Evolutionary conservation across 2,329 filamentous ascomycete genomes (phyloP).

Genomic region (Grosmannia serpens): DNA sequence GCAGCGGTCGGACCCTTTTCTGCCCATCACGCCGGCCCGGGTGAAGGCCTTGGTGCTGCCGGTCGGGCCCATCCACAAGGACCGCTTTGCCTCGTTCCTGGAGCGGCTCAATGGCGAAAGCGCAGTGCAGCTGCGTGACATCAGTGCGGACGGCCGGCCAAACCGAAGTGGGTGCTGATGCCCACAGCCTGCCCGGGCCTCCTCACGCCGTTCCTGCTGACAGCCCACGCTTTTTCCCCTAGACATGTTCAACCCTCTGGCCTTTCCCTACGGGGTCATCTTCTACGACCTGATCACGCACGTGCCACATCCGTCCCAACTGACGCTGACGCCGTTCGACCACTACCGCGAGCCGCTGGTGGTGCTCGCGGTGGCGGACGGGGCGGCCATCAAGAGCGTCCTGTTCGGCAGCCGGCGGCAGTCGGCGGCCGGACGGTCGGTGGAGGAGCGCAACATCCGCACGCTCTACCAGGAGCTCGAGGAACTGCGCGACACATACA

Average conservation of each 20-base stretch:
- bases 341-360: constrained; percentile 75
- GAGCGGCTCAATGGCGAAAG: constrained; percentile 66
- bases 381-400: constrained; percentile 49
- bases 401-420: constrained; percentile 39
- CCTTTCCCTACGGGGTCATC: constrained; percentile 74
- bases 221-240: constrained; percentile 3
- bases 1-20: constrained; percentile 60
- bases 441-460: constrained; percentile 45
- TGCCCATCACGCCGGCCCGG: constrained; percentile 83
- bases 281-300: constrained; percentile 81
- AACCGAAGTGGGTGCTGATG: constrained; percentile 61
- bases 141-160: constrained; percentile 72
- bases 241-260: constrained; percentile 92
- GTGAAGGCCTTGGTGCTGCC: constrained; percentile 81
- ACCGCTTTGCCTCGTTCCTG: constrained; percentile 69
- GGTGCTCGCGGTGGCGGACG: constrained; percentile 77
- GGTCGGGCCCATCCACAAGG: constrained; percentile 72
- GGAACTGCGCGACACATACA: constrained; percentile 58
- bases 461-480: constrained; percentile 57
- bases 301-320: constrained; percentile 65
- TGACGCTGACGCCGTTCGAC: constrained; percentile 79
- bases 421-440: constrained; percentile 38
- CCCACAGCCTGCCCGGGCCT: too few relatives aligned
- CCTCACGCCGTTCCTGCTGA: background rate
- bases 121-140: constrained; percentile 73